A percentile compares a stretch with the other conserved stretches of the same genome.
These are phyloP conservation scores for Haplographium delicatum DNA, from an alignment of 495 filamentous ascomycete genomes.

Conservation along the genomic window DNA sequence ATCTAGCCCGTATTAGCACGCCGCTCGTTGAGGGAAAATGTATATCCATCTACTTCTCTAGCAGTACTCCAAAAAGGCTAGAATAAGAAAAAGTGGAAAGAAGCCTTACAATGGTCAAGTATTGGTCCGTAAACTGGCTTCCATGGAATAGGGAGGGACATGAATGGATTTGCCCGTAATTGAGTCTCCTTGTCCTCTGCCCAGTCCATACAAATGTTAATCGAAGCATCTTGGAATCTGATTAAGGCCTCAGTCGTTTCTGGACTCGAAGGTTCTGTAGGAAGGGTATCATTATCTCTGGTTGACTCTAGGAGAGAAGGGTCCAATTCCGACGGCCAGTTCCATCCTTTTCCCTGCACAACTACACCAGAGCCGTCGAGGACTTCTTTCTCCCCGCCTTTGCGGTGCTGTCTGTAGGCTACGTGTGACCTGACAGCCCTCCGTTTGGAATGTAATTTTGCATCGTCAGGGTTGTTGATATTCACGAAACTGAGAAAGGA, in stretches of 20 bases:
- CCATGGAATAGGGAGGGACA: constrained; percentile 1
- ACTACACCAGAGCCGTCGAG: neutral
- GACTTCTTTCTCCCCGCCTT: neutral
- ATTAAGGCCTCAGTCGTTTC: no score
- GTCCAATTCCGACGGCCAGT: neutral
- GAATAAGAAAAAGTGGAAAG: neutral
- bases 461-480: constrained; percentile 1
- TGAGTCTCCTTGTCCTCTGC: no score
- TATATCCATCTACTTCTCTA: no score
- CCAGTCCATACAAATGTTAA: no score
- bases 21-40: neutral
- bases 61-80: no score
- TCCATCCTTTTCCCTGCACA: neutral
- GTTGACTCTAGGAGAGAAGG: neutral
- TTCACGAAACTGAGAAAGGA: constrained; percentile 6
- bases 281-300: neutral
- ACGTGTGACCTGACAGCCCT: constrained; percentile 10
- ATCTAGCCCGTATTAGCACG: neutral
- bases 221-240: neutral
- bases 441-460: neutral
- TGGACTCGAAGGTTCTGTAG: neutral
- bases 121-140: neutral
- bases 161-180: constrained; percentile 6
- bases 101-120: constrained; percentile 7
- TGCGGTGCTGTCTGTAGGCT: constrained; percentile 5